Conservation (phyloP, 208 protist species). For the Leishmania aethiopica region DNA sequence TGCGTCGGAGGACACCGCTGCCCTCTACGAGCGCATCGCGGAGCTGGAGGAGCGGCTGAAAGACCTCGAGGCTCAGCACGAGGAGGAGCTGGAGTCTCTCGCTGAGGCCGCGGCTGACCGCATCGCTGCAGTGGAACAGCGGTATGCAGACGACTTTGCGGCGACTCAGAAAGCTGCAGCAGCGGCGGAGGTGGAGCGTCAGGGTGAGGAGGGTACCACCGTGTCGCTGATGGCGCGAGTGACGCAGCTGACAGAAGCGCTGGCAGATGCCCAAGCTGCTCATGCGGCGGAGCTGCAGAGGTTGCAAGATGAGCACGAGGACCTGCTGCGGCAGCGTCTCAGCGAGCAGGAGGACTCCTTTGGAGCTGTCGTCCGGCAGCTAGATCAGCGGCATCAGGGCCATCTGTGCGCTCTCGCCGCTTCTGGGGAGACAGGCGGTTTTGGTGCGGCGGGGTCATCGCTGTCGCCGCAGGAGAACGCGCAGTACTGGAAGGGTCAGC, state of each 20-base stretch:
- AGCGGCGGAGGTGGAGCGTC: neutral
- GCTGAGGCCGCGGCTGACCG: constrained; percentile 50
- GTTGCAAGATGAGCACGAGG: constrained; percentile 13
- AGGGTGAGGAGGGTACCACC: constrained; percentile 1
- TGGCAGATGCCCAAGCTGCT: constrained; percentile 8
- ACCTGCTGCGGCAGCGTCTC: constrained; percentile 21
- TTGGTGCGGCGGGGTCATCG: neutral
- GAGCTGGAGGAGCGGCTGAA: constrained; percentile 33
- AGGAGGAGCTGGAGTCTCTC: constrained; percentile 60
- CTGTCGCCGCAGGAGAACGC: neutral
- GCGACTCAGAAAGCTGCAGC: neutral
- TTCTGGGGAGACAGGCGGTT: neutral
- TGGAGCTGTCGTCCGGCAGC: constrained; percentile 19
- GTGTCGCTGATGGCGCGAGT: constrained; percentile 7
- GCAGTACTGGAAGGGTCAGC: constrained; percentile 36
- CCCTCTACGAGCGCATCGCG: constrained; percentile 20
- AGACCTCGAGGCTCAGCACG: constrained; percentile 31
- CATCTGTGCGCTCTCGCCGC: constrained; percentile 7
- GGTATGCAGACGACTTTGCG: constrained; percentile 19
- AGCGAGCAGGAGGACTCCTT: constrained; percentile 24
- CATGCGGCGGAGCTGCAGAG: constrained; percentile 8
- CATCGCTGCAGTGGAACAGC: constrained; percentile 57
- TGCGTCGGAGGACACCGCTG: neutral
- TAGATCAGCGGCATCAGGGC: constrained; percentile 36
- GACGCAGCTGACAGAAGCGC: constrained; percentile 4